Evolutionary conservation across 1,284 basidiomycete genomes (phyloP).

Genomic region (Trichosporon faecale): DNA sequence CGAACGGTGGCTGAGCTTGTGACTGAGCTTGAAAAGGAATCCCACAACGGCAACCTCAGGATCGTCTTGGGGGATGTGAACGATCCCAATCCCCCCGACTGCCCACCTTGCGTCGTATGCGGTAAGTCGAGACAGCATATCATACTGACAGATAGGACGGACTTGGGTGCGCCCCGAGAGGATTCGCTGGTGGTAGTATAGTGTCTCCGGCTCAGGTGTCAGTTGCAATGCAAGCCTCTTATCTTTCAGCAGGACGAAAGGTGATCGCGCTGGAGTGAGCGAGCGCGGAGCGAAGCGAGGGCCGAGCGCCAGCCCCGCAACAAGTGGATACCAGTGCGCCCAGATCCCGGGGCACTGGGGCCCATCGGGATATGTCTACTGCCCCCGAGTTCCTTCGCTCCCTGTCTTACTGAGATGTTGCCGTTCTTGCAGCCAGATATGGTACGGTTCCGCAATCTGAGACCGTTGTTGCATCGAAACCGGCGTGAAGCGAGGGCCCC

Average conservation of each 20-base stretch:
- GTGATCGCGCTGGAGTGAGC: too few relatives aligned
- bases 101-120: background rate
- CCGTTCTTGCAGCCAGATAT: too few relatives aligned
- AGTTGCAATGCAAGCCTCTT: too few relatives aligned
- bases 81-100: background rate
- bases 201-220: too few relatives aligned
- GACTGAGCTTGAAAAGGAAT: too few relatives aligned
- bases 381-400: too few relatives aligned
- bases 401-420: too few relatives aligned
- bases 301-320: too few relatives aligned
- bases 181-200: background rate
- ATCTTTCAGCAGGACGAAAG: too few relatives aligned
- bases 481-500: background rate
- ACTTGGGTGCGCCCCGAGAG: background rate
- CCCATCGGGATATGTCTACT: too few relatives aligned
- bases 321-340: background rate
- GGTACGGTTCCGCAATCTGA: background rate
- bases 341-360: too few relatives aligned
- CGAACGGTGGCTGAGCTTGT: background rate
- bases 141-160: background rate
- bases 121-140: background rate
- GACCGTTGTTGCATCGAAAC: background rate
- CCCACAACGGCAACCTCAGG: background rate
- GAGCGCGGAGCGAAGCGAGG: too few relatives aligned
- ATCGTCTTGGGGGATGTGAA: background rate